A percentile compares a stretch with the other conserved stretches of the same genome.
Conservation (phyloP, 768 basidiomycete genomes). For the Termitomyces sp. region DNA sequence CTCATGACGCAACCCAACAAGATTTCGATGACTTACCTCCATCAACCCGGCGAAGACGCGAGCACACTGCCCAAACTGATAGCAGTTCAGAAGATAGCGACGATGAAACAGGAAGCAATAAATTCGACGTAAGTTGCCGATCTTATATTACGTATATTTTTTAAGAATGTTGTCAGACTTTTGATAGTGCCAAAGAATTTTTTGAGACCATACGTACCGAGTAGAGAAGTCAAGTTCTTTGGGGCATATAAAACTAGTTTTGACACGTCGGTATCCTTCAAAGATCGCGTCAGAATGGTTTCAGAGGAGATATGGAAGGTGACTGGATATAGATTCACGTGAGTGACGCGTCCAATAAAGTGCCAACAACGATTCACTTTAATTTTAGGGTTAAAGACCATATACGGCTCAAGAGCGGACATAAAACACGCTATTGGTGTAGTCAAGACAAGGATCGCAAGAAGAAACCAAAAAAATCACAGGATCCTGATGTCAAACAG, state of each 20-base stretch:
- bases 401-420: background rate
- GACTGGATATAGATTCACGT: background rate
- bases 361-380: background rate
- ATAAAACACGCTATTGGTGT: background rate
- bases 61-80: background rate
- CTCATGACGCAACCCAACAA: background rate
- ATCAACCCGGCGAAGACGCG: background rate
- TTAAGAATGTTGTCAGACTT: background rate
- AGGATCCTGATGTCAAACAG: background rate
- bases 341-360: background rate
- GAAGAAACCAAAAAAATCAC: background rate
- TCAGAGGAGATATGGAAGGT: background rate
- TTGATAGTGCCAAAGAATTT: background rate
- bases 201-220: background rate
- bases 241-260: background rate
- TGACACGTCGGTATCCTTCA: background rate
- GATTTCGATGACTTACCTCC: background rate
- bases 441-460: background rate
- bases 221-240: background rate
- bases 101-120: too few relatives aligned
- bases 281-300: background rate
- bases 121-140: background rate
- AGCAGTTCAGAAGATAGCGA: background rate
- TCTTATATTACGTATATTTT: background rate
- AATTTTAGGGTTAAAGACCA: background rate